phyloP scores from a whole-genome alignment of 345 rosid genomes.

The Boechera stricta region DNA sequence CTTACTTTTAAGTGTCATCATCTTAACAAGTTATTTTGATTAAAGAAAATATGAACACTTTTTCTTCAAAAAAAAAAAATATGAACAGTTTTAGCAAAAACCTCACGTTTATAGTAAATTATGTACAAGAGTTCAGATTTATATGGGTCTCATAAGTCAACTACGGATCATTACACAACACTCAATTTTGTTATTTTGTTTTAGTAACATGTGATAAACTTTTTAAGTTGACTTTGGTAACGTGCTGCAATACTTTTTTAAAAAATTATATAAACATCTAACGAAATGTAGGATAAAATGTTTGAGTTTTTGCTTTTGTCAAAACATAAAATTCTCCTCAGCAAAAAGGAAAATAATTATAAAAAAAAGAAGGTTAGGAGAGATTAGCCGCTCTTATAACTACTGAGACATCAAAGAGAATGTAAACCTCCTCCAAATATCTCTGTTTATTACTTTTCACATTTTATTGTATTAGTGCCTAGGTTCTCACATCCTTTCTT shows the following conservation, averaged over 20 bases:
- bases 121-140: slow-evolving; percentile 2
- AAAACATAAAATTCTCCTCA: neutral
- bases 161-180: slow-evolving; percentile 4
- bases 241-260: neutral
- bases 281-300: neutral
- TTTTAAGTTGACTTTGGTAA: slow-evolving; percentile 25
- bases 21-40: neutral
- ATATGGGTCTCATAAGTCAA: slow-evolving; percentile 23
- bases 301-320: neutral
- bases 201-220: slow-evolving; percentile 17
- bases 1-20: slow-evolving; percentile 16
- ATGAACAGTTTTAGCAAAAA: neutral
- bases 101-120: neutral
- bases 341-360: too few species aligned
- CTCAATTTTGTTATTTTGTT: neutral
- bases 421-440: too few species aligned
- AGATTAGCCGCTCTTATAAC: too few species aligned
- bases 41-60: neutral
- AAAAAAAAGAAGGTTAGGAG: too few species aligned
- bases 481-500: too few species aligned
- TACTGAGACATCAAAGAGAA: too few species aligned
- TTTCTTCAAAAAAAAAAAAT: too few species aligned
- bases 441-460: too few species aligned
- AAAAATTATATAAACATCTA: neutral
- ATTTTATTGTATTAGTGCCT: too few species aligned